Evolutionary conservation across 108 stramenopile genomes (phyloP), one percentile per base, ranked within the genome.

Genomic region (Nitzschia sp.): DNA sequence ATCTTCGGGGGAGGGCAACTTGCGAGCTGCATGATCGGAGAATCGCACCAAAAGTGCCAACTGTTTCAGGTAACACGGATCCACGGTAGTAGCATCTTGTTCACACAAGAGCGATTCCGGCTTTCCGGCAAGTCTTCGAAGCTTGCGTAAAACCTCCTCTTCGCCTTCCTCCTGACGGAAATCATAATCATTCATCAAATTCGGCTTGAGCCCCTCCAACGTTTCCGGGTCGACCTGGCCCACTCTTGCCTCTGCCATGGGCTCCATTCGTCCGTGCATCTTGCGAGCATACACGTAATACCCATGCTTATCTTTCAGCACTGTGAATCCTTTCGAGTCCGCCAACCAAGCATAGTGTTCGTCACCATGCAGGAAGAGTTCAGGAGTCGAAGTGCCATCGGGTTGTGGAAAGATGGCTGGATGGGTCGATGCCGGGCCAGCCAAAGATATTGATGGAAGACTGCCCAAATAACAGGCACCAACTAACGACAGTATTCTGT

Each of bases 31-130:
- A 32, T 79, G 78, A 58, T 70, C 68, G 1, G 55, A 36, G 54
- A 68, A 76, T 0, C 51, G 62, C 0, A 76, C 63, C 46, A 76
- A 42, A 18, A 70, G 31, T 27, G 60, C 75, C 29, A 76, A 45
- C 42, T 31, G 77, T 59, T 51, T 66, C 25, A 66, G 58, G 33
- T 46, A 27, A 33, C 59, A 38, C 25, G 62, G 58, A 47, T 62
- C 32, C 21, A 62, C 42, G 6, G 61, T 13, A 1, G 61, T 45
- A 6, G 77, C 46, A 42, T 53, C 49, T 66, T 62, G 38, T n/a
- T 55, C 53, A 57, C 64, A 65, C 9, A 65, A 48, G 21, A 53
- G 0, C 13, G 47, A 28, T 19, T 29, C n/a, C 2, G 47, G 49
- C 48, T 45, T 49, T 48, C 64, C 64, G 6, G 47, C 29, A 6